These are phyloP conservation scores for Penicillium atrosanguineum DNA, from an alignment of 495 filamentous ascomycete species.

Conservation along the genomic window DNA sequence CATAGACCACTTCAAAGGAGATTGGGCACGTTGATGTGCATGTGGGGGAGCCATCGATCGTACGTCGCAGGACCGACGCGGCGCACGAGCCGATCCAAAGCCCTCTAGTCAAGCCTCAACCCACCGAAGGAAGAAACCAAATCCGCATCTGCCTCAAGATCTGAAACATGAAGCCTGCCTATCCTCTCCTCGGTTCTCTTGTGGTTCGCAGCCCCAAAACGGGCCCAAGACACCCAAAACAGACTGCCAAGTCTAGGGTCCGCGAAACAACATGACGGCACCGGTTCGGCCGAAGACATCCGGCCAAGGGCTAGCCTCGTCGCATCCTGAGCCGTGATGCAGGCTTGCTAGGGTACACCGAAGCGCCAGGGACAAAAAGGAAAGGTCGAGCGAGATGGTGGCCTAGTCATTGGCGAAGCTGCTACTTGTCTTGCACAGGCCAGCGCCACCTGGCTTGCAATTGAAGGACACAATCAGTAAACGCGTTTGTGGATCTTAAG, in stretches of 20 bases:
- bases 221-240: too few relatives aligned
- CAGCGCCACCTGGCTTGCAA: neutral
- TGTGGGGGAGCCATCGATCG: conserved; percentile 4
- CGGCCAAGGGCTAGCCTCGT: too few relatives aligned
- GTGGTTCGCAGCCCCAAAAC: too few relatives aligned
- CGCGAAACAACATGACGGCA: too few relatives aligned
- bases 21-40: conserved; percentile 8
- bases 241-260: too few relatives aligned
- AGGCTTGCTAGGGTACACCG: neutral
- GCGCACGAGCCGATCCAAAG: neutral
- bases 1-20: conserved; percentile 1
- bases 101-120: too few relatives aligned
- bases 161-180: too few relatives aligned
- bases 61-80: neutral
- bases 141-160: too few relatives aligned
- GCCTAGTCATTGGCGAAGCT: conserved; percentile 2
- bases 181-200: too few relatives aligned
- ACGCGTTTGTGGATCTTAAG: conserved; percentile 1
- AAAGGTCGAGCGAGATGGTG: neutral
- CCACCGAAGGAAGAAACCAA: too few relatives aligned
- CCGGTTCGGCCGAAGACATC: too few relatives aligned
- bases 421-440: neutral
- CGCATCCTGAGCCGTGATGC: too few relatives aligned
- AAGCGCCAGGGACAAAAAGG: neutral
- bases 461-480: conserved; percentile 12